A percentile compares a stretch with the other conserved stretches of the same genome.
These are phyloP conservation scores for Phialophora chinensis DNA, from an alignment of 2,329 filamentous ascomycete genomes.

Conservation along the genomic window DNA sequence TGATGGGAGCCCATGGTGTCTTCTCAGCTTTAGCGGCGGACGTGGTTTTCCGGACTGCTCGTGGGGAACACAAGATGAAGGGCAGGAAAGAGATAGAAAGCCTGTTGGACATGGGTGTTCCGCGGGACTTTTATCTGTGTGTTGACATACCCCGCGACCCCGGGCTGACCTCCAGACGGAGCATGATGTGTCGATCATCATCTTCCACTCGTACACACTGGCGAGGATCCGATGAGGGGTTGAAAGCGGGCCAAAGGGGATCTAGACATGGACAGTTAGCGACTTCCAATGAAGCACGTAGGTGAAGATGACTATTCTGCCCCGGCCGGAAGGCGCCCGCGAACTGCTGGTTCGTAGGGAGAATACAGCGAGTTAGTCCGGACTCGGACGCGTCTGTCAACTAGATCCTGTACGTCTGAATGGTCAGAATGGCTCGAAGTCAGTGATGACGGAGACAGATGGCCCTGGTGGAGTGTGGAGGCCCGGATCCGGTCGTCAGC, in stretches of 20 bases:
- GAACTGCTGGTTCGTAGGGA: slow-evolving; percentile 3
- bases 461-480: slow-evolving; percentile 6
- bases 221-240: slow-evolving; percentile 22
- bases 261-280: neutral
- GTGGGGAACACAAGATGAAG: neutral
- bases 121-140: neutral
- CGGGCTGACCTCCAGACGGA: slow-evolving; percentile 11
- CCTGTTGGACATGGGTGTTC: slow-evolving; percentile 1
- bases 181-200: slow-evolving; percentile 7
- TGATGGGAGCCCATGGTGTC: slow-evolving; percentile 31
- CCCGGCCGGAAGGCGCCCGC: slow-evolving; percentile 7
- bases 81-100: neutral
- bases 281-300: neutral
- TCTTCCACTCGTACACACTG: neutral
- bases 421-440: neutral
- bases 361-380: neutral
- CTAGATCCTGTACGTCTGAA: neutral
- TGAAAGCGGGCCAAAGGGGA: slow-evolving; percentile 30
- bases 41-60: neutral
- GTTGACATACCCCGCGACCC: slow-evolving; percentile 24
- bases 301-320: slow-evolving; percentile 5
- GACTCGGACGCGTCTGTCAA: neutral
- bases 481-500: neutral
- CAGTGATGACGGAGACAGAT: neutral
- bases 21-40: neutral